A percentile compares a stretch with the other conserved stretches of the same genome.
These are phyloP conservation scores for Gossypium ekmanianum DNA, from an alignment of 345 rosid genomes.

Conservation along the genomic window DNA sequence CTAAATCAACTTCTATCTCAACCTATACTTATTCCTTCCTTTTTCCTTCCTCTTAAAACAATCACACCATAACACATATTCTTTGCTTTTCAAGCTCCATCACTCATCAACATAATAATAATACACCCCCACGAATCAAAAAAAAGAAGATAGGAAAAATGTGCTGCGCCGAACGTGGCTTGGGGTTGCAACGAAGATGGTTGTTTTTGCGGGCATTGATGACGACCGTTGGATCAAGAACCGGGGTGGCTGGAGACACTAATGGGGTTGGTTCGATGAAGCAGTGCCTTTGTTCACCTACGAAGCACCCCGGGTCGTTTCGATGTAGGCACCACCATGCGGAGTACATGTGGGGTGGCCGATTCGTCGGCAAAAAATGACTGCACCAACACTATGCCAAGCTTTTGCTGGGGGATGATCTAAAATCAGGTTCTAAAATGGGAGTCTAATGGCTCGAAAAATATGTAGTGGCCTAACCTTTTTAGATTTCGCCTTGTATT, in stretches of 20 bases:
- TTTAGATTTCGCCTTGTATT: too few relatives aligned
- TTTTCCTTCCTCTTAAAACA: constrained; percentile 16
- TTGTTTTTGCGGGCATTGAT: constrained; percentile 9
- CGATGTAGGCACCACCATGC: constrained; percentile 67
- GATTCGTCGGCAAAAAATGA: not conserved
- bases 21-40: constrained; percentile 22
- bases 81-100: constrained; percentile 16
- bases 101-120: not conserved
- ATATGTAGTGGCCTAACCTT: not conserved
- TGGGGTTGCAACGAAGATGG: constrained; percentile 18
- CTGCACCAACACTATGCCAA: not conserved
- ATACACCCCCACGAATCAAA: too few relatives aligned
- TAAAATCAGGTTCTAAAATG: not conserved
- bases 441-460: not conserved
- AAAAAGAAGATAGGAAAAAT: constrained; percentile 11
- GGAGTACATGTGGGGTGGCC: constrained; percentile 46
- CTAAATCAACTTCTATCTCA: not conserved
- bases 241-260: constrained; percentile 19
- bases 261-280: constrained; percentile 25
- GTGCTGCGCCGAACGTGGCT: constrained; percentile 20
- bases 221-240: constrained; percentile 10
- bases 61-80: constrained; percentile 11
- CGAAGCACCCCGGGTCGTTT: constrained; percentile 75
- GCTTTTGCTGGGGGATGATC: not conserved
- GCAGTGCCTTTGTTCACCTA: constrained; percentile 67